Conservation (phyloP, 768 basidiomycete species). For the Dictyophora rubrovolvata region DNA sequence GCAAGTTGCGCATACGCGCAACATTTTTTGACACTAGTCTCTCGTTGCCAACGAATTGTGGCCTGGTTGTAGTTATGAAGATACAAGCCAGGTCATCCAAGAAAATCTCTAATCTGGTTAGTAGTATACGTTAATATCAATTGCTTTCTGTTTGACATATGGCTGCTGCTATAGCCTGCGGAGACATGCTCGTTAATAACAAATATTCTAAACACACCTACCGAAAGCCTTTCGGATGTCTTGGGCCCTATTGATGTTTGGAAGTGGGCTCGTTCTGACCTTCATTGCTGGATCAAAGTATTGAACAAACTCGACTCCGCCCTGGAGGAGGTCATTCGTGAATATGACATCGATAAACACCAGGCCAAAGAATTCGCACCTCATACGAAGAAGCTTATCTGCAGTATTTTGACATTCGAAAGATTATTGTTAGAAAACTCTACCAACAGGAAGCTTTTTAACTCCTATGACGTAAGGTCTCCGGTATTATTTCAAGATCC, state of each 20-base stretch:
- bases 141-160: background rate
- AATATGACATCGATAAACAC: constrained; percentile 78
- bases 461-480: constrained; percentile 87
- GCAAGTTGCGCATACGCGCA: constrained; percentile 3
- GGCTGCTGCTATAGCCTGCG: constrained; percentile 41
- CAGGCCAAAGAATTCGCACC: constrained; percentile 75
- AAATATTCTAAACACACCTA: constrained; percentile 53
- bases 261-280: constrained; percentile 94
- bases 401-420: constrained; percentile 82
- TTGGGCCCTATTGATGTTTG: constrained; percentile 67
- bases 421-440: constrained; percentile 90
- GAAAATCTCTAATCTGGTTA: constrained; percentile 68
- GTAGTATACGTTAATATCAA: constrained; percentile 19
- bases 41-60: background rate
- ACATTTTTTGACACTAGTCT: background rate
- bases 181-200: constrained; percentile 74
- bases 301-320: constrained; percentile 92
- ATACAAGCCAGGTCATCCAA: constrained; percentile 54
- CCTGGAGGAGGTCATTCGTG: constrained; percentile 69
- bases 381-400: constrained; percentile 59
- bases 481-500: constrained; percentile 4
- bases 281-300: constrained; percentile 93
- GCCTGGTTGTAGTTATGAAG: constrained; percentile 49
- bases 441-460: constrained; percentile 93
- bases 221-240: constrained; percentile 59